Evolutionary conservation across 371 early-diverging fungal species (phyloP), one percentile per base, ranked within the genome.

Genomic region (Batrachochytrium dendrobatidis): DNA sequence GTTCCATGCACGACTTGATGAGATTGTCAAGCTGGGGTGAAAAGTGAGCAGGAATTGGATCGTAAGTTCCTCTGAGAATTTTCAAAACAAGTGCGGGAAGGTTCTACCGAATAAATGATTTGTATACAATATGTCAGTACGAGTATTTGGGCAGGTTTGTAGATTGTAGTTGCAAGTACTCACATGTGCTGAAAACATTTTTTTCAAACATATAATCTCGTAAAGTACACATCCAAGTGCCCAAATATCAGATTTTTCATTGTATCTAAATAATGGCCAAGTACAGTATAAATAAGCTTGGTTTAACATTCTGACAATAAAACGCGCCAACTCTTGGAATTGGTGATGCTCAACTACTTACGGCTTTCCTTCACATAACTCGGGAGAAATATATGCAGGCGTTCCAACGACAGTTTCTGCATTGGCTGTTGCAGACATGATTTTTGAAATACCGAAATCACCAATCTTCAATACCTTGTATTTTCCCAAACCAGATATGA

Each of bases 391-490:
- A 26, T 45, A 45, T 12, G 46, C 46, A 20, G 46, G 46, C 6
- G 46, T 45, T 20, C 46, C 46, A 3, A 45, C 46, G 46, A 45
- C 46, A 5, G 46, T 45, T 26, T 45, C 46, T 3, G 46, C 46
- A 20, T 45, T 45, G 3, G 46, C 26, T 26, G 20, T 12, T 20
- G 46, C 12, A 20, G 46, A 45, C 46, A 45, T 45, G 46, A 45
- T 45, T 26, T 45, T 45, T 20, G 46, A 45, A 26, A 45, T 45
- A 26, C 46, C 46, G 12, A 45, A 45, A 12, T 45, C 46, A 26
- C 46, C 46, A 45, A 45, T 45, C 46, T 45, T 45, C 24, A 45
- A 26, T 12, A 45, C 46, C 46, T 45, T 45, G 46, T 45, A 45
- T 26, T 45, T 45, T 7, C 46, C 46, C 46, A 26, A 5, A 3